Evolutionary conservation across 768 basidiomycete genomes (phyloP).

Genomic region (Cubamyces sp.): DNA sequence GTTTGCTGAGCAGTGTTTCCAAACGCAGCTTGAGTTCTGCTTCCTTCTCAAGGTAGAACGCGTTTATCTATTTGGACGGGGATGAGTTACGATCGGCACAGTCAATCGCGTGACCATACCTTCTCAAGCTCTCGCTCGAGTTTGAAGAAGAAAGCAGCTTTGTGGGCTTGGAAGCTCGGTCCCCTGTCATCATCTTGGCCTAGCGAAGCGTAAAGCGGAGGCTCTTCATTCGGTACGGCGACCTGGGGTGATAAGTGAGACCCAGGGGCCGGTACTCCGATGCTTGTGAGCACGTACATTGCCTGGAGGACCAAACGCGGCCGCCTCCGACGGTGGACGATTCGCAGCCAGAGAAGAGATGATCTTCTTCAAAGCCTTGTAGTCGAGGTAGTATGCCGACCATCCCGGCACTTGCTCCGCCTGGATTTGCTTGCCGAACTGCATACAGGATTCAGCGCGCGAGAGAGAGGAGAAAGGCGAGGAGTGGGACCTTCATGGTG

Average conservation of each 20-base stretch:
- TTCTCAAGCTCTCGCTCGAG: conserved; percentile 97
- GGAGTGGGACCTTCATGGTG: conserved; percentile 37
- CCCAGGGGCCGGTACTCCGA: conserved; percentile 32
- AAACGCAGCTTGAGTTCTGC: conserved; percentile 91
- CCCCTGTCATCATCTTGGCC: conserved; percentile 74
- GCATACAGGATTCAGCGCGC: conserved; percentile 24
- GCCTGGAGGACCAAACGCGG: conserved; percentile 62
- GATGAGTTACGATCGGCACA: conserved; percentile 10
- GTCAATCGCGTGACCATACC: conserved; percentile 40
- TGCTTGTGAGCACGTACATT: conserved; percentile 58
- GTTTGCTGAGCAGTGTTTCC: conserved; percentile 91
- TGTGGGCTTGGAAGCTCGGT: conserved; percentile 90
- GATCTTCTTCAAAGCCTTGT: conserved; percentile 98
- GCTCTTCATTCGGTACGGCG: conserved; percentile 42
- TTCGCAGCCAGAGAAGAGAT: conserved; percentile 93
- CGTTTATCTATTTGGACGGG: conserved; percentile 74
- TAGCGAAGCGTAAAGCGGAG: conserved; percentile 63
- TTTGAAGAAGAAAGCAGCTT: conserved; percentile 98
- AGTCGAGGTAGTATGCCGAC: conserved; percentile 94
- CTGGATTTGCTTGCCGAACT: conserved; percentile 99
- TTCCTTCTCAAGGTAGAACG: conserved; percentile 97
- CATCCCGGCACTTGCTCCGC: conserved; percentile 96
- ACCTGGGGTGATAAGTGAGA: conserved; percentile 34
- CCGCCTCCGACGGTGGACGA: conserved; percentile 88
- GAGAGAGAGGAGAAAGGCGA: conserved; percentile 5